phyloP scores from a whole-genome alignment of 306 rosid genomes.

The Vigna trinervia region DNA sequence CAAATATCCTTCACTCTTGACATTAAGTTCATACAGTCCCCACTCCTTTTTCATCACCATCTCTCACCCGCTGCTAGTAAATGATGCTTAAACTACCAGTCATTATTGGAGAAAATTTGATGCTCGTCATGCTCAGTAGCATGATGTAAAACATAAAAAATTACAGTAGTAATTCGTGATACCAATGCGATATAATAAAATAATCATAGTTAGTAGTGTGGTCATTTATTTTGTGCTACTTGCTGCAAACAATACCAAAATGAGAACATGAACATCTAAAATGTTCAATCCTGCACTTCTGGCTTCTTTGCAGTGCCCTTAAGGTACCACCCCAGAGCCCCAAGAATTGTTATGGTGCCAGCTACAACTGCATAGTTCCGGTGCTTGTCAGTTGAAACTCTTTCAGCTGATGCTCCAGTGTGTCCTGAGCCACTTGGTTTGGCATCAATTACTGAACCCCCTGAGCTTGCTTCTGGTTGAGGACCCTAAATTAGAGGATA shows the following conservation, averaged over 20 bases:
- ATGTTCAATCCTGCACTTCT: constrained; percentile 80
- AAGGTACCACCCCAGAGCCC: constrained; percentile 85
- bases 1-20: not conserved
- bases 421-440: constrained; percentile 59
- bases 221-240: constrained; percentile 46
- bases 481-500: constrained; percentile 68
- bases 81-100: constrained; percentile 12
- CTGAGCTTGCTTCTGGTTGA: constrained; percentile 70
- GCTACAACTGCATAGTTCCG: constrained; percentile 90
- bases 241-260: constrained; percentile 40
- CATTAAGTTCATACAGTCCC: not conserved
- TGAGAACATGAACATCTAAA: constrained; percentile 37
- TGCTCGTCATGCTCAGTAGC: constrained; percentile 29
- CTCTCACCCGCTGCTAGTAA: constrained; percentile 9
- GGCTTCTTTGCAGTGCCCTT: constrained; percentile 86
- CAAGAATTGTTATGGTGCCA: constrained; percentile 66
- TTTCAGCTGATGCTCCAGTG: constrained; percentile 60
- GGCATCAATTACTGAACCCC: constrained; percentile 67
- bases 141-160: constrained; percentile 31
- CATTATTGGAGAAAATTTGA: not conserved
- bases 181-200: constrained; percentile 17
- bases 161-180: constrained; percentile 36
- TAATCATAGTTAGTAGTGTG: constrained; percentile 32
- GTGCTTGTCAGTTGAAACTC: constrained; percentile 80
- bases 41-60: constrained; percentile 3